These are phyloP conservation scores for Lactarius hatsudake DNA, from an alignment of 768 basidiomycete species.

Conservation along the genomic window DNA sequence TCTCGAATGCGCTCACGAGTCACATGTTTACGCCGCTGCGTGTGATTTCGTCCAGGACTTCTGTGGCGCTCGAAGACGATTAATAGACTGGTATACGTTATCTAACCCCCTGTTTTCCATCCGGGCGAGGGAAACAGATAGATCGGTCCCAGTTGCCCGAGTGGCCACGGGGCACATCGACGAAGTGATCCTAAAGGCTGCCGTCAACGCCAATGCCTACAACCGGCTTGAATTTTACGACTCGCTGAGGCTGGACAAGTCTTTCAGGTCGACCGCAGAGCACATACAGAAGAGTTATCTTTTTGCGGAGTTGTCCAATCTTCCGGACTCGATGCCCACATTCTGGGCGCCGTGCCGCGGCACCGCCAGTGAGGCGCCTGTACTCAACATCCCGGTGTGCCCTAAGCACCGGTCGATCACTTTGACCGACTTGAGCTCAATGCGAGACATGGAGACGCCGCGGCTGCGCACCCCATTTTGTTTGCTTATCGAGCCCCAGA, in stretches of 20 bases:
- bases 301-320: neutral
- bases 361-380: no score
- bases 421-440: neutral
- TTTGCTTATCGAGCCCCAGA: neutral
- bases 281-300: neutral
- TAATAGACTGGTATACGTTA: neutral
- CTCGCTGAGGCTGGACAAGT: neutral
- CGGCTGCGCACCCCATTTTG: neutral
- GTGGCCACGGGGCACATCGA: neutral
- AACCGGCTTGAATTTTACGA: neutral
- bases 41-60: neutral
- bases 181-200: neutral
- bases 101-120: neutral
- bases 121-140: neutral
- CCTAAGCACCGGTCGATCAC: neutral
- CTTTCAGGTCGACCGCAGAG: neutral
- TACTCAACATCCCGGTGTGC: neutral
- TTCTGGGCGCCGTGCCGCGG: no score
- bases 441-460: neutral
- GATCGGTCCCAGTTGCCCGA: neutral
- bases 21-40: neutral
- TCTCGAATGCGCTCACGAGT: neutral
- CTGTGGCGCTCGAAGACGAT: neutral
- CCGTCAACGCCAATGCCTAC: neutral
- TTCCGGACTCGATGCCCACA: neutral